phyloP scores from a whole-genome alignment of 345 rosid species.

The Citrus medica region DNA sequence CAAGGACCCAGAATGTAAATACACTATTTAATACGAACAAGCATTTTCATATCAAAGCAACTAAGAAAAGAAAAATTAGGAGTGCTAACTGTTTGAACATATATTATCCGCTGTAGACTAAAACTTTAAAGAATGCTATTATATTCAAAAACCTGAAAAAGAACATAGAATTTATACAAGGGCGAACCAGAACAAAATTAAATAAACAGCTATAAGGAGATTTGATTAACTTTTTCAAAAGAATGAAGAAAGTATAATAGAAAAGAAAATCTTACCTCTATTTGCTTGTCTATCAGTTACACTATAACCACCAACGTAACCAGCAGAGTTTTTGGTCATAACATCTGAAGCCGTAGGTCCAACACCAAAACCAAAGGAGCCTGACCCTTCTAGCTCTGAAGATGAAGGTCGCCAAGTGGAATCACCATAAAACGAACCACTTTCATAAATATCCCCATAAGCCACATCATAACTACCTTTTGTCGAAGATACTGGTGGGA shows the following conservation, averaged over 20 bases:
- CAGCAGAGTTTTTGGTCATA: conserved; percentile 38
- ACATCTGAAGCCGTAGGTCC: conserved; percentile 49
- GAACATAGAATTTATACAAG: background rate
- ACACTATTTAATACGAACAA: background rate
- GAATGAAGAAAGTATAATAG: background rate
- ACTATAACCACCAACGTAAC: conserved; percentile 52
- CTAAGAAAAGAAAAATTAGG: background rate
- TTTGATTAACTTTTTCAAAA: background rate
- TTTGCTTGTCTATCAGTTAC: conserved; percentile 53
- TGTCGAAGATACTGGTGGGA: conserved; percentile 27
- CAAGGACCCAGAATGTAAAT: background rate
- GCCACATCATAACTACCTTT: conserved; percentile 37
- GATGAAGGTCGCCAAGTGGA: conserved; percentile 46
- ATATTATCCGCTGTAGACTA: background rate
- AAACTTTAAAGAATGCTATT: background rate
- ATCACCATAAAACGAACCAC: conserved; percentile 38
- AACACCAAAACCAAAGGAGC: conserved; percentile 49
- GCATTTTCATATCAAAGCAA: background rate
- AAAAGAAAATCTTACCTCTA: conserved; percentile 41
- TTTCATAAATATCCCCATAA: conserved; percentile 34
- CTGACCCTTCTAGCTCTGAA: conserved; percentile 37
- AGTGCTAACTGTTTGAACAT: background rate
- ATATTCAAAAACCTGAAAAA: background rate
- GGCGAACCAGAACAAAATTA: background rate
- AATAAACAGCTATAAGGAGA: background rate